Conservation (phyloP, 2,329 filamentous ascomycete genomes). For the Cladobotryum protrusum region DNA sequence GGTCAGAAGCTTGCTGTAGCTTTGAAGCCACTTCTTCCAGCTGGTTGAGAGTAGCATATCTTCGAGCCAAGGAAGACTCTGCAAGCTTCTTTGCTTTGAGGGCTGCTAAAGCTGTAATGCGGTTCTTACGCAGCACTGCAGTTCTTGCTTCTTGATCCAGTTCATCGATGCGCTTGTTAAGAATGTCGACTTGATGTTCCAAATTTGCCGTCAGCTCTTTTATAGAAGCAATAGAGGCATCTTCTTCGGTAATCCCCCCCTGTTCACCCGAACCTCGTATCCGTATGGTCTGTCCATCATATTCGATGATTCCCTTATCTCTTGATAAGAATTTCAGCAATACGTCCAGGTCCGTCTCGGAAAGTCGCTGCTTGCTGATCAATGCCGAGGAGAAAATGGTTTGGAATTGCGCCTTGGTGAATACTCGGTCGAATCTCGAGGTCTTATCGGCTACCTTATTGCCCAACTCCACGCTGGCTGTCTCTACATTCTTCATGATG, state of each 20-base stretch:
- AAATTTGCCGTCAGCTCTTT: slow-evolving; percentile 73
- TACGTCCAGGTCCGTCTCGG: slow-evolving; percentile 60
- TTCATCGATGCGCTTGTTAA: slow-evolving; percentile 60
- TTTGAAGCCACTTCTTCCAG: slow-evolving; percentile 77
- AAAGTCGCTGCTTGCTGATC: slow-evolving; percentile 44
- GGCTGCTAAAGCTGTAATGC: slow-evolving; percentile 66
- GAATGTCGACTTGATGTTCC: slow-evolving; percentile 61
- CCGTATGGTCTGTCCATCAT: slow-evolving; percentile 66
- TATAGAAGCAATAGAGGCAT: slow-evolving; percentile 75
- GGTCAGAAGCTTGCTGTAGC: slow-evolving; percentile 79
- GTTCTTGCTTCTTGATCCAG: slow-evolving; percentile 60
- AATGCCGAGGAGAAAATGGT: slow-evolving; percentile 50
- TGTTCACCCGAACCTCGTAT: slow-evolving; percentile 54
- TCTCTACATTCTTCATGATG: slow-evolving; percentile 56
- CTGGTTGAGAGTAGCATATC: slow-evolving; percentile 68
- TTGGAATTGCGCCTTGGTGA: slow-evolving; percentile 59
- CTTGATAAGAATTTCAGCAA: slow-evolving; percentile 64
- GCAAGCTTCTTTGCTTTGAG: slow-evolving; percentile 78
- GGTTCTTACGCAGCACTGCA: slow-evolving; percentile 68
- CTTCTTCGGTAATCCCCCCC: slow-evolving; percentile 62
- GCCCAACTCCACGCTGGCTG: slow-evolving; percentile 48
- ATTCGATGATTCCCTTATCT: slow-evolving; percentile 54
- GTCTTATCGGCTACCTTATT: slow-evolving; percentile 37
- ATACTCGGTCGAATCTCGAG: slow-evolving; percentile 59
- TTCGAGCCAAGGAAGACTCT: slow-evolving; percentile 65